Evolutionary conservation across 495 filamentous ascomycete species (phyloP).

Genomic region (Pyrenula massariospora): DNA sequence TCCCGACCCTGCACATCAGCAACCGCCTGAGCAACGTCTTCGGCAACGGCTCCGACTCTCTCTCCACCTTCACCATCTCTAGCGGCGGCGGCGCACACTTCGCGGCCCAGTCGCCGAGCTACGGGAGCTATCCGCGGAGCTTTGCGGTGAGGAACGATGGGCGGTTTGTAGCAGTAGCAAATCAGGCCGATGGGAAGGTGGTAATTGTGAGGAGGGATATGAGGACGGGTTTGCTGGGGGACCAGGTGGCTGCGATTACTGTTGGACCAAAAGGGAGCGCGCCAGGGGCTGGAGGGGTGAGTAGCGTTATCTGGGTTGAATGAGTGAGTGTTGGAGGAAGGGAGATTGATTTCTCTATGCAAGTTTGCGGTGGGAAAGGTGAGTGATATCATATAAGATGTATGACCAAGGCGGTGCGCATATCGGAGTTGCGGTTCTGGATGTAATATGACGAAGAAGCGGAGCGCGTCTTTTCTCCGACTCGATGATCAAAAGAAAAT

Average conservation of each 20-base stretch:
- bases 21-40: conserved; percentile 48
- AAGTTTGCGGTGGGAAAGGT: too few species aligned
- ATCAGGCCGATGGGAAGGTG: conserved; percentile 8
- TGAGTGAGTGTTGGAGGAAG: neutral
- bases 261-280: neutral
- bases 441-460: too few species aligned
- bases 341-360: too few species aligned
- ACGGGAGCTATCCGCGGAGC: conserved; percentile 23
- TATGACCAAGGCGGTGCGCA: too few species aligned
- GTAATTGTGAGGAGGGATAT: conserved; percentile 6
- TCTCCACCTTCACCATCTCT: conserved; percentile 22
- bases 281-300: neutral
- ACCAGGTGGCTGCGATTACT: conserved; percentile 1
- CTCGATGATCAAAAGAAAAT: too few species aligned
- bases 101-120: conserved; percentile 20
- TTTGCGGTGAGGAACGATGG: conserved; percentile 21
- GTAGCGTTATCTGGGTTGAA: neutral
- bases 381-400: too few species aligned
- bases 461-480: too few species aligned
- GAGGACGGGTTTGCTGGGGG: conserved; percentile 5
- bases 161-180: conserved; percentile 20
- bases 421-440: too few species aligned
- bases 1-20: conserved; percentile 28
- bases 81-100: conserved; percentile 16
- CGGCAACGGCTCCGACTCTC: conserved; percentile 24